Evolutionary conservation across 352 stramenopile species (phyloP).

Genomic region (Globisporangium alternatum): DNA sequence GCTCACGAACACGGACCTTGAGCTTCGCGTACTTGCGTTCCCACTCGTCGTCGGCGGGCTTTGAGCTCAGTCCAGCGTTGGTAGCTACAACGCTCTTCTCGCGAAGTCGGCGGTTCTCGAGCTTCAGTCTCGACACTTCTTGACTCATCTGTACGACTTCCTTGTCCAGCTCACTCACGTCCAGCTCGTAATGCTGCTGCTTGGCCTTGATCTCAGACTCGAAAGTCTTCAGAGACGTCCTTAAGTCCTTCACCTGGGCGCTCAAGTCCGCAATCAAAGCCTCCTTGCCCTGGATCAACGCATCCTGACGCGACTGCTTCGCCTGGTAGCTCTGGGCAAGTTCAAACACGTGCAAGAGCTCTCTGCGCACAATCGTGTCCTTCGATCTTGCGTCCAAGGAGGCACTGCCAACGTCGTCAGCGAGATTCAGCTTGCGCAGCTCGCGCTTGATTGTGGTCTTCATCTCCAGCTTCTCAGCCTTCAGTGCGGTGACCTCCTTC

Average conservation of each 20-base stretch:
- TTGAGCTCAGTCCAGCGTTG: conserved; percentile 10
- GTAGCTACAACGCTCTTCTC: conserved; percentile 9
- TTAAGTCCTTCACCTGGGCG: conserved; percentile 22
- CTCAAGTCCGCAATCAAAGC: conserved; percentile 41
- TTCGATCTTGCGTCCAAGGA: conserved; percentile 8
- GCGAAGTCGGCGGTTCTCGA: conserved; percentile 52
- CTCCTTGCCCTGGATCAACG: conserved; percentile 44
- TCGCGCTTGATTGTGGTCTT: conserved; percentile 36
- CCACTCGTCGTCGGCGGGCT: conserved; percentile 24
- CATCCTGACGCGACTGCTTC: conserved; percentile 39
- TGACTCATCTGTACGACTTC: conserved; percentile 33
- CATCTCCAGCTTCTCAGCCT: conserved; percentile 35
- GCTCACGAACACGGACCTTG: conserved; percentile 40
- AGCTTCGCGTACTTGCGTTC: conserved; percentile 45
- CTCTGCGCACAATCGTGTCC: conserved; percentile 24
- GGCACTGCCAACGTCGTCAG: conserved; percentile 18
- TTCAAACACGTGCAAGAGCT: conserved; percentile 32
- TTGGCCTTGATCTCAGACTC: conserved; percentile 10
- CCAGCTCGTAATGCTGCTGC: conserved; percentile 13
- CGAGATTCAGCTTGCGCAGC: conserved; percentile 40
- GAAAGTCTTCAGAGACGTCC: conserved; percentile 13
- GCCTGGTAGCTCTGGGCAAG: conserved; percentile 43
- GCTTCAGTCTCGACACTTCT: conserved; percentile 44
- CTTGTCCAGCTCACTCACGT: conserved; percentile 20
- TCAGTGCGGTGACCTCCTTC: conserved; percentile 33